A percentile compares a stretch with the other conserved stretches of the same genome.
Evolutionary conservation across 2,329 filamentous ascomycete genomes (phyloP).

Genomic region (Raffaelea albimanens): DNA sequence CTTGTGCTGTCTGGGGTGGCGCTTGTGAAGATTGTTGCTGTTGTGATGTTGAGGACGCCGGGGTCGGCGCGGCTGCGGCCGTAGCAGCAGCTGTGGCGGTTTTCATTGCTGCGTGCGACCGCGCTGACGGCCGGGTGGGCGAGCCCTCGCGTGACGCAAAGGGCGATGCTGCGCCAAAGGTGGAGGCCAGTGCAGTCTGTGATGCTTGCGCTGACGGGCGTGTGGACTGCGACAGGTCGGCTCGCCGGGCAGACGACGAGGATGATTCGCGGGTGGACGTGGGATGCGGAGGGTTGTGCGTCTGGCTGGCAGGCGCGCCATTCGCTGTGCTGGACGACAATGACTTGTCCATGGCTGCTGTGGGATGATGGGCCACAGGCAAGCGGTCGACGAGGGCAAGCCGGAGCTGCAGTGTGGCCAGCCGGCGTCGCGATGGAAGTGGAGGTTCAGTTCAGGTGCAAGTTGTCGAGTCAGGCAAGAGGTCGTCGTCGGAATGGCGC

Average conservation of each 20-base stretch:
- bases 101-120: constrained; percentile 15
- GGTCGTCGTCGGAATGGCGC: no score
- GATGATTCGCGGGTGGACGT: constrained; percentile 19
- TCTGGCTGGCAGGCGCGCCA: constrained; percentile 16
- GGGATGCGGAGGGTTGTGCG: constrained; percentile 12
- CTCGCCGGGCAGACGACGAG: constrained; percentile 13
- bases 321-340: constrained; percentile 17
- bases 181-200: constrained; percentile 16
- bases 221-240: constrained; percentile 11
- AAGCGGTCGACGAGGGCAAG: constrained; percentile 6
- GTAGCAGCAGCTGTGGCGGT: constrained; percentile 18
- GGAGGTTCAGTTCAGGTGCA: constrained; percentile 10
- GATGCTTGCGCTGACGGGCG: constrained; percentile 12
- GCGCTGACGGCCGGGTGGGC: constrained; percentile 30
- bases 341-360: constrained; percentile 25
- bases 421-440: not conserved
- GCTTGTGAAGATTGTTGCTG: constrained; percentile 20
- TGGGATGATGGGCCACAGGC: constrained; percentile 14
- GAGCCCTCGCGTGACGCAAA: constrained; percentile 35
- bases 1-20: constrained; percentile 13
- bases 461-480: not conserved
- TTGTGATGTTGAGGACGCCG: not conserved
- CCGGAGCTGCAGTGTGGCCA: not conserved
- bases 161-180: constrained; percentile 21
- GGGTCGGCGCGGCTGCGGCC: not conserved